Base-by-base conservation (phyloP, 768 basidiomycete species). In the Collybia sordida region DNA sequence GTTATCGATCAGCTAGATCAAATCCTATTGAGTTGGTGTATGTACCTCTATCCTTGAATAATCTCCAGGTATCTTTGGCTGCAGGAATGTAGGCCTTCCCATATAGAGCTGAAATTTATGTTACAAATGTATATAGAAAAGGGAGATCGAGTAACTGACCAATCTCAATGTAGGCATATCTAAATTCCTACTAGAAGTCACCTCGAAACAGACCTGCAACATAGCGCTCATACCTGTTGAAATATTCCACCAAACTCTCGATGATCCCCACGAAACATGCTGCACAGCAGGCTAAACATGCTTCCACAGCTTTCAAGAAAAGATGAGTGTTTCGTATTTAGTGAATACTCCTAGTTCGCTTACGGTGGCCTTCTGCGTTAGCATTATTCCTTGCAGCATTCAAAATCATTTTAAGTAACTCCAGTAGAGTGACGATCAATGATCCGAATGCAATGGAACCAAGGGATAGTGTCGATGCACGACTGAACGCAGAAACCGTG, bases 391-490 rank as follows among this genome's bases (percentile, higher is more conserved):
- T 69, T n/a, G 72, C 73, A 27, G 77, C 71, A 43, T 79, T 78
- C 22, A 93, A 63, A 37, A 90, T 58, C 59, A 90, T 67, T 42
- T 80, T 71, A 36, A 91, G 50, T 14, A 90, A 62, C 52, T 93
- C 90, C 36, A 93, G 68, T 25, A 93, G 63, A 0, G 92, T 90
- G 23, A 93, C 90, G 49, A 93, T 87, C 57, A 93, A 70, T 12
- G 85, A 88, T 12, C 90, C 90, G 61, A 94, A 92, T 0, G 90
- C 88, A 54, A 93, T 89, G 1, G 88, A 90, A 6, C 90, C 92
- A 25, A 94, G 76, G 0, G 90, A 92, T 22, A 85, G 66, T 0
- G 88, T 90, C 3, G 85, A 87, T 19, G 88, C 87, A 23, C 90
- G 81, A 18, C 78, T 77, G 56, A 93, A 87, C 0, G 88, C 76